These are phyloP conservation scores for Garcia nutans DNA, from an alignment of 345 rosid species.

Conservation along the genomic window DNA sequence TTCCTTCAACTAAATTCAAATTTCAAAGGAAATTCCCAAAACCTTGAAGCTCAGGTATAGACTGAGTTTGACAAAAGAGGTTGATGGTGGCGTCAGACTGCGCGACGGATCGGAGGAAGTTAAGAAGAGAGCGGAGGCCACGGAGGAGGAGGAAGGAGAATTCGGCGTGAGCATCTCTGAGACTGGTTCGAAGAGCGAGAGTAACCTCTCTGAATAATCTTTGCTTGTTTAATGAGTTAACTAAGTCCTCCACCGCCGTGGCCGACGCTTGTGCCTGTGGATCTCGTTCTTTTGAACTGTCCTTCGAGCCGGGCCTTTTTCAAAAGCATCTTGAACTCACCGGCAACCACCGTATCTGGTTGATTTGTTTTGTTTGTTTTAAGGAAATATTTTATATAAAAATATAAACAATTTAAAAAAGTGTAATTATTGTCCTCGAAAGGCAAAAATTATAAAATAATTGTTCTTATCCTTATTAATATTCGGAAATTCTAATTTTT, in stretches of 20 bases:
- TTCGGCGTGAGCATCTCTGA: slow-evolving; percentile 82
- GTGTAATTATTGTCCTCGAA: too few relatives aligned
- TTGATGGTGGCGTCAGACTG: slow-evolving; percentile 67
- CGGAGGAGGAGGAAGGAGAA: slow-evolving; percentile 92
- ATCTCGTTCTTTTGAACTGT: not conserved
- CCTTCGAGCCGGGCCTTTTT: slow-evolving; percentile 26
- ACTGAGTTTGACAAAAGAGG: slow-evolving; percentile 73
- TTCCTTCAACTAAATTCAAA: not conserved
- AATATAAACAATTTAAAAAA: too few relatives aligned
- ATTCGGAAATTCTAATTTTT: too few relatives aligned
- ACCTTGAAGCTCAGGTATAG: slow-evolving; percentile 81
- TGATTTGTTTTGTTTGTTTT: not conserved
- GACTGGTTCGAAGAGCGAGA: slow-evolving; percentile 81
- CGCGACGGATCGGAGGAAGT: slow-evolving; percentile 73
- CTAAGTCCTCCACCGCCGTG: slow-evolving; percentile 73
- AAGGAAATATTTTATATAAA: too few relatives aligned
- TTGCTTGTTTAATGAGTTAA: slow-evolving; percentile 58
- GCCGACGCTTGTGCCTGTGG: slow-evolving; percentile 27
- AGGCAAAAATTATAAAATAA: too few relatives aligned
- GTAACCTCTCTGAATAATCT: slow-evolving; percentile 81
- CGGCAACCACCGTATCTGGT: not conserved
- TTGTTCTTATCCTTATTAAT: too few relatives aligned
- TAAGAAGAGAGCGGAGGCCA: slow-evolving; percentile 82
- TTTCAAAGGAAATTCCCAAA: not conserved
- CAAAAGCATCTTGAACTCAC: slow-evolving; percentile 18